phyloP scores from a whole-genome alignment of 495 filamentous ascomycete species.

The Endocarpon pusillum region DNA sequence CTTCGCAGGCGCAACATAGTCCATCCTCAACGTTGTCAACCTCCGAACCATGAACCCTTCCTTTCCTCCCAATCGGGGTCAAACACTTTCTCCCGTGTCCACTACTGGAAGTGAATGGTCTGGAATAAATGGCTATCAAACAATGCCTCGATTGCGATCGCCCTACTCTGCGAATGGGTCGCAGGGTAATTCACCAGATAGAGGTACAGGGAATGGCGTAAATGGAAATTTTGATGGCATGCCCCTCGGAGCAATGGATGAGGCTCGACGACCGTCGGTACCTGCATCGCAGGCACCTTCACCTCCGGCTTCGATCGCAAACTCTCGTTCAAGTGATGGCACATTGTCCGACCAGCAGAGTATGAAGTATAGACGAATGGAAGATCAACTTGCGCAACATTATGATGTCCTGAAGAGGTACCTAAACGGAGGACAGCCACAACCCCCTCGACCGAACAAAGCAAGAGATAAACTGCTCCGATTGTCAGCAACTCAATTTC shows the following conservation, averaged over 20 bases:
- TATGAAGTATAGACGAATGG: conserved; percentile 37
- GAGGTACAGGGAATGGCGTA: too few species aligned
- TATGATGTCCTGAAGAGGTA: conserved; percentile 66
- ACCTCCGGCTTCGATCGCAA: conserved; percentile 67
- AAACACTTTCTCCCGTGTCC: conserved; percentile 69
- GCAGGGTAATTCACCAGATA: too few species aligned
- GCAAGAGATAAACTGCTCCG: conserved; percentile 86
- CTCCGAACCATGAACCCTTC: background rate
- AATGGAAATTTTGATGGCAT: too few species aligned
- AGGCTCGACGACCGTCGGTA: background rate
- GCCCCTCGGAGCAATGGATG: too few species aligned
- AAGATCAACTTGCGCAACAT: conserved; percentile 61
- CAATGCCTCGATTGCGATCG: too few species aligned
- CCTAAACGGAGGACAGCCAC: conserved; percentile 26
- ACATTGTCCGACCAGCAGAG: conserved; percentile 46
- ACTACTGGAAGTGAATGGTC: conserved; percentile 80
- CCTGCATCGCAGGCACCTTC: conserved; percentile 38
- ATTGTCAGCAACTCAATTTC: conserved; percentile 79
- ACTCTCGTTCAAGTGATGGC: conserved; percentile 50
- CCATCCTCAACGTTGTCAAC: background rate
- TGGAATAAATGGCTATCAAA: conserved; percentile 53
- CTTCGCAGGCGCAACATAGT: too few species aligned
- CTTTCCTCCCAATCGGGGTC: background rate
- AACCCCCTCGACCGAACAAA: conserved; percentile 55
- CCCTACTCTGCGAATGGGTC: conserved; percentile 39